Evolutionary conservation across 257 asterid genomes (phyloP).

Genomic region (Petunia secreta): DNA sequence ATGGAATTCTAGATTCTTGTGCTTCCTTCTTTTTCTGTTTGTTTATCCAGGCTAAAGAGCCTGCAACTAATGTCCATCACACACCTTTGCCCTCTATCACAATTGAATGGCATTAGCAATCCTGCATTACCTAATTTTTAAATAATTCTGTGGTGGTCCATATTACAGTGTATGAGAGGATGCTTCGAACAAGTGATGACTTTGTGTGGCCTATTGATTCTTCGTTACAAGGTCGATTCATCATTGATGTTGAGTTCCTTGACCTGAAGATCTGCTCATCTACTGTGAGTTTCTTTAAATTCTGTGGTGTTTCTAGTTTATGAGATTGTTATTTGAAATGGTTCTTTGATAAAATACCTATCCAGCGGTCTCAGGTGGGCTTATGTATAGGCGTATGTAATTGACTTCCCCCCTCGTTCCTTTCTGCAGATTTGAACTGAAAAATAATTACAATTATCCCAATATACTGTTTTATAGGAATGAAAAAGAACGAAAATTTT

Average conservation of each 20-base stretch:
- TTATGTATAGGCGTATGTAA: neutral
- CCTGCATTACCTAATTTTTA: neutral
- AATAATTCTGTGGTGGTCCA: constrained; percentile 26
- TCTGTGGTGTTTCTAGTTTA: neutral
- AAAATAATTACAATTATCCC: neutral
- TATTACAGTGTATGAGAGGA: constrained; percentile 76
- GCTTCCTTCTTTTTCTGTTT: neutral
- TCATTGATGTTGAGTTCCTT: constrained; percentile 85
- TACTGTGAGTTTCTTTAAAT: constrained; percentile 50
- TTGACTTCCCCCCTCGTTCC: constrained; percentile 16
- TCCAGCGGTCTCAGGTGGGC: constrained; percentile 3
- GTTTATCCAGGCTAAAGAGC: constrained; percentile 6
- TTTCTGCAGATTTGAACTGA: constrained; percentile 3
- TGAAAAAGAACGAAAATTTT: constrained; percentile 3
- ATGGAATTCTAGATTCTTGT: neutral
- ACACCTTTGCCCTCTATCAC: neutral
- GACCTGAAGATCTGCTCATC: constrained; percentile 71
- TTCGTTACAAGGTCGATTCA: constrained; percentile 60
- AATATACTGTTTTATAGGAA: constrained; percentile 10
- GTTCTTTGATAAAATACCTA: constrained; percentile 16
- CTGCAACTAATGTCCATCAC: neutral
- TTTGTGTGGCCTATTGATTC: constrained; percentile 81
- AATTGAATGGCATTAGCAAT: neutral
- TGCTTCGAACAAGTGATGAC: constrained; percentile 82
- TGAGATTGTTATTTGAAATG: constrained; percentile 11